A percentile compares a stretch with the other conserved stretches of the same genome.
Evolutionary conservation across 2,329 filamentous ascomycete species (phyloP).

Genomic region (Metarhizium anisopliae): DNA sequence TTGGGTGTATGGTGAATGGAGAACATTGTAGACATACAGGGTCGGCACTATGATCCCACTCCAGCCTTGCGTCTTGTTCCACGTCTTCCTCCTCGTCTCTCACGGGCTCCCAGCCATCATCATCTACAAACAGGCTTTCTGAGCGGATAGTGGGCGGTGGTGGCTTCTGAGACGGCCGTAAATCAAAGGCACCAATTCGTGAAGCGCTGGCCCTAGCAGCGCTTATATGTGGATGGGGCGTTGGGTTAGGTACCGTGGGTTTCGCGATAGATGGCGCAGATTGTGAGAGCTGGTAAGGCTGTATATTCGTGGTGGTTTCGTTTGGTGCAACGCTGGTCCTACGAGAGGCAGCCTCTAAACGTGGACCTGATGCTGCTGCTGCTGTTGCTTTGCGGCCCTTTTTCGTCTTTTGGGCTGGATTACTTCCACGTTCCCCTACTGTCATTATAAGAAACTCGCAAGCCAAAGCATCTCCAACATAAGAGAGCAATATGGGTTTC

Average conservation of each 20-base stretch:
- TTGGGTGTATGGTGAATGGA: conserved; percentile 2
- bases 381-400: conserved; percentile 33
- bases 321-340: conserved; percentile 31
- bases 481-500: conserved; percentile 63
- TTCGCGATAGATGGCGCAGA: background rate
- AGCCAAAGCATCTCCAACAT: conserved; percentile 56
- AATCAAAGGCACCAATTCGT: conserved; percentile 30
- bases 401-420: conserved; percentile 37
- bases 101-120: conserved; percentile 68
- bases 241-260: conserved; percentile 14
- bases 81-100: conserved; percentile 50
- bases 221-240: conserved; percentile 26
- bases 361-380: conserved; percentile 24
- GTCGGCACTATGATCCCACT: conserved; percentile 64
- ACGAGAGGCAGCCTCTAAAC: conserved; percentile 39
- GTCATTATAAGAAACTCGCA: conserved; percentile 81
- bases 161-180: conserved; percentile 44
- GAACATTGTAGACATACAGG: conserved; percentile 35
- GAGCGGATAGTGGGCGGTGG: conserved; percentile 50
- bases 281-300: conserved; percentile 12
- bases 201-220: conserved; percentile 25
- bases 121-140: conserved; percentile 67
- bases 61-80: conserved; percentile 57
- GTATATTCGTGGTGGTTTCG: conserved; percentile 17
- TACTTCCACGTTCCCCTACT: conserved; percentile 54